Conservation (phyloP, 495 filamentous ascomycete genomes). For the Penicillium antarcticum region DNA sequence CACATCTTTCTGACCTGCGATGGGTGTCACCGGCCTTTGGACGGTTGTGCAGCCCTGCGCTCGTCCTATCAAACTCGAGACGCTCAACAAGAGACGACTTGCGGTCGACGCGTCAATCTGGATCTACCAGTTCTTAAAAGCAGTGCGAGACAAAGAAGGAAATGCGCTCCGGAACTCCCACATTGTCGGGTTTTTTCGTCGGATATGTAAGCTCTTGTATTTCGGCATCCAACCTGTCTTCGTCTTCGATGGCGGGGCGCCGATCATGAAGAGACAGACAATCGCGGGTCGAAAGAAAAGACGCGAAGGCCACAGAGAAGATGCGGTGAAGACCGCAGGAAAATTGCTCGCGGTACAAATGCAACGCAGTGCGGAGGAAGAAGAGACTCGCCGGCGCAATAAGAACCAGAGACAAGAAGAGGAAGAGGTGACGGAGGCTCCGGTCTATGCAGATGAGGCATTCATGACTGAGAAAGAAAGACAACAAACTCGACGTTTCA, state of each 20-base stretch:
- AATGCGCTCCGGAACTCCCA: conserved; percentile 95
- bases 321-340: conserved; percentile 86
- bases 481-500: conserved; percentile 70
- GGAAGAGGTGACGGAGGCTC: conserved; percentile 64
- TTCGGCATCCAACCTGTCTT: conserved; percentile 97
- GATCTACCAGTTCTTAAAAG: conserved; percentile 99
- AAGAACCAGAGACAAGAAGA: conserved; percentile 52
- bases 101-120: conserved; percentile 98
- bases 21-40: conserved; percentile 99
- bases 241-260: conserved; percentile 96
- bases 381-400: conserved; percentile 59
- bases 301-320: conserved; percentile 84
- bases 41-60: conserved; percentile 89
- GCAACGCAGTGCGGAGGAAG: conserved; percentile 82
- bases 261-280: conserved; percentile 85
- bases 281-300: conserved; percentile 73
- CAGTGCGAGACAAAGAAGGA: conserved; percentile 96
- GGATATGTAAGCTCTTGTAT: conserved; percentile 95
- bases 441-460: conserved; percentile 86
- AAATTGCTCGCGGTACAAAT: conserved; percentile 90
- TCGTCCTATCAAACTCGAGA: conserved; percentile 81
- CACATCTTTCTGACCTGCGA: conserved; percentile 33
- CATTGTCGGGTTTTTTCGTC: conserved; percentile 93
- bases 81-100: conserved; percentile 89
- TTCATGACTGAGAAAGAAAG: conserved; percentile 78